Evolutionary conservation across 148 eudicot genomes (phyloP).

Genomic region (Polygonum aviculare): DNA sequence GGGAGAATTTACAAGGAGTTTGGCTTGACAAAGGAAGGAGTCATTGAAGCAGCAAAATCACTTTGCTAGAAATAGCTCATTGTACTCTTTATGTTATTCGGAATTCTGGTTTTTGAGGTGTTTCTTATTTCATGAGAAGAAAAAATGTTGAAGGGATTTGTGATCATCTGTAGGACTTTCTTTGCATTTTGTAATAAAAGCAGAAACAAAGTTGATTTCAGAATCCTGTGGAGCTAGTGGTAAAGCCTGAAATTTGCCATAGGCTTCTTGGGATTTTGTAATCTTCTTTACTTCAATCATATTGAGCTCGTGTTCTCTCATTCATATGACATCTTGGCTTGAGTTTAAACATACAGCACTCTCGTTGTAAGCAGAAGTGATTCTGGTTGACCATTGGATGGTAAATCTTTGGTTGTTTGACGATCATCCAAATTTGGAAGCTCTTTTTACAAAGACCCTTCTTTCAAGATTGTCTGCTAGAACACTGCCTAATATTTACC

Average conservation of each 20-base stretch:
- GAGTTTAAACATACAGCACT: neutral
- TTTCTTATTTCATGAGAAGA: neutral
- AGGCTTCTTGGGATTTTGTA: neutral
- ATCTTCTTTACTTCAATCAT: neutral
- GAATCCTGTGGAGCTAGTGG: neutral
- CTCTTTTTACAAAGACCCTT: neutral
- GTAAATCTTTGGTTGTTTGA: neutral
- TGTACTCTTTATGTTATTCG: conserved; percentile 1
- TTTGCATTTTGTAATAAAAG: conserved; percentile 7
- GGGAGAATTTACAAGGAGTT: conserved; percentile 83
- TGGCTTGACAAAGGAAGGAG: conserved; percentile 85
- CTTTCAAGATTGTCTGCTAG: too few relatives aligned
- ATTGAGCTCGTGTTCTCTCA: neutral
- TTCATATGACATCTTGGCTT: neutral
- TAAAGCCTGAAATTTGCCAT: neutral
- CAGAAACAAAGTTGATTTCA: neutral
- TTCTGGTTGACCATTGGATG: neutral
- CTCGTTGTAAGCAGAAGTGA: neutral
- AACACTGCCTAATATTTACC: too few relatives aligned
- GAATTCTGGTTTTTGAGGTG: neutral
- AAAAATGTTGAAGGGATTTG: neutral
- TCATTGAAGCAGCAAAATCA: conserved; percentile 78
- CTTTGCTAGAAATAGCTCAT: conserved; percentile 26
- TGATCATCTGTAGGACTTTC: conserved; percentile 1
- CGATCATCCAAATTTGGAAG: neutral